Conservation (phyloP, 2,329 filamentous ascomycete species). For the Fusarium sp. region DNA sequence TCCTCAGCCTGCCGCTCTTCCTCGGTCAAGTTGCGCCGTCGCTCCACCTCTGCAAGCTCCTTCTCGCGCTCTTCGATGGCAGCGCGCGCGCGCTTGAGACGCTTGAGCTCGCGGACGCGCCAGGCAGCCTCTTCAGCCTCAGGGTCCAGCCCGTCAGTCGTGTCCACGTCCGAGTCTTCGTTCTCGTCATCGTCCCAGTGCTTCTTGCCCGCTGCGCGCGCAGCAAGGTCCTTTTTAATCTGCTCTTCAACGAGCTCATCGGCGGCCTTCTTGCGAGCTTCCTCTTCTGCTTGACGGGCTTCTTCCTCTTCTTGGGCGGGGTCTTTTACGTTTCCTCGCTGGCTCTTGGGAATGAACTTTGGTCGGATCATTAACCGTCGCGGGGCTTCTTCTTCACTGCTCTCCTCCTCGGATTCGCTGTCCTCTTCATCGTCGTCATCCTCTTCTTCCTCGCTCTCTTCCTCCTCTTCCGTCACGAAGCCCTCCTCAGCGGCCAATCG, state of each 20-base stretch:
- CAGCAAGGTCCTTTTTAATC: conserved; percentile 82
- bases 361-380: conserved; percentile 70
- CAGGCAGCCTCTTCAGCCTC: conserved; percentile 92
- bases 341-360: conserved; percentile 71
- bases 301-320: conserved; percentile 50
- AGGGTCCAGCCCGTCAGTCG: conserved; percentile 87
- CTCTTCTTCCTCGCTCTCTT: conserved; percentile 53
- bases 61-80: conserved; percentile 86
- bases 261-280: conserved; percentile 74
- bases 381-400: conserved; percentile 68
- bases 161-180: conserved; percentile 82
- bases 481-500: conserved; percentile 68
- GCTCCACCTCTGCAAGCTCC: conserved; percentile 89
- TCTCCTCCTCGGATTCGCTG: conserved; percentile 59
- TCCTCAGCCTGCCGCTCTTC: conserved; percentile 91
- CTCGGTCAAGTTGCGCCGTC: conserved; percentile 84
- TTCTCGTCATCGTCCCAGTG: conserved; percentile 87
- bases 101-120: conserved; percentile 91
- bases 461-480: conserved; percentile 68
- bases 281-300: conserved; percentile 63
- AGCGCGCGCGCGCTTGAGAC: conserved; percentile 87
- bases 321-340: conserved; percentile 55
- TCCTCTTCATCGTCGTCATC: conserved; percentile 53
- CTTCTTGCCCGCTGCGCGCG: conserved; percentile 79
- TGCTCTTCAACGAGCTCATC: conserved; percentile 90